Evolutionary conservation across 1,284 basidiomycete genomes (phyloP), one percentile per base, ranked within the genome.

Genomic region (Xerocomus nothofagi): DNA sequence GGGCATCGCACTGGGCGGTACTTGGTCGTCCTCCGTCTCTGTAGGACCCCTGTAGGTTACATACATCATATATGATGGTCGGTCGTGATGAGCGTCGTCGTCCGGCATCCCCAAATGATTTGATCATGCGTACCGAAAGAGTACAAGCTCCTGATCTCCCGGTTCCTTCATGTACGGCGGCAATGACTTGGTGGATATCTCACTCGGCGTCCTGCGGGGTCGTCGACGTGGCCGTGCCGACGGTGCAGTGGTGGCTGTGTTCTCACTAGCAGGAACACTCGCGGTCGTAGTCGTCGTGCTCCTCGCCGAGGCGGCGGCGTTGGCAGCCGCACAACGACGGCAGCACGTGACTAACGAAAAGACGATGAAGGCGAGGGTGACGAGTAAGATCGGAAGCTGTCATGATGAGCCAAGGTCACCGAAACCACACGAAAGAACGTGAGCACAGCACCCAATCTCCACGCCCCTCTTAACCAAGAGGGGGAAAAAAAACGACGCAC

Each of bases 151-250:
- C 44, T 84, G 76, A 47, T 88, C 87, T 9, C 87, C 88, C 0
- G 87, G 86, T 56, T 90, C 87, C 65, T 88, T 88, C 71, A 81
- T 86, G 59, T 90, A 90, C 21, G 75, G 78, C 5, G 87, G 88
- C 32, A 91, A 63, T 2, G 82, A 87, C 38, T 76, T 79, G 14
- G 86, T 88, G 14, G 85, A 88, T 48, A 89, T 81, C 63, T 88
- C 86, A 43, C 79, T 80, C 2, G 78, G 73, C 1, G 76, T 78
- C 31, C 78, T 67, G 17, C 80, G 71, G 14, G 76, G 76, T 44
- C 84, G 69, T 26, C 86, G 70, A 3, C 72, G 59, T 44, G 78
- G 68, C 29, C 56, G 58, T 6, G 34, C 18, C 31, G 78, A 68
- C 29, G 55, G 58, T 6, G 34, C 18, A 29, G 41, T 17, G 34